These are phyloP conservation scores for Chytriomyces confervae DNA, from an alignment of 192 early-diverging fungal species.

Conservation along the genomic window DNA sequence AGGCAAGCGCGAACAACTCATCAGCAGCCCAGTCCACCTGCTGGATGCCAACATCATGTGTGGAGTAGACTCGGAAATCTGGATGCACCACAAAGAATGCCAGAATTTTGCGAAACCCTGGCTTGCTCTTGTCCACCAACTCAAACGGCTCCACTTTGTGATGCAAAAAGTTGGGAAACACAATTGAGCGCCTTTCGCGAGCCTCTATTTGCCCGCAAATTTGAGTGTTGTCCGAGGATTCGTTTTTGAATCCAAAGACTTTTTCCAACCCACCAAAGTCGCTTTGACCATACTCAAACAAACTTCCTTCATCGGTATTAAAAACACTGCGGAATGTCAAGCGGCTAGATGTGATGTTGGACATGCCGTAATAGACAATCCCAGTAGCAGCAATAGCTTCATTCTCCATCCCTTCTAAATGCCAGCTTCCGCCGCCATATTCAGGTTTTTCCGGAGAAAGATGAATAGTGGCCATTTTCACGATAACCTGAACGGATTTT, in stretches of 20 bases:
- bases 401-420: constrained; percentile 73
- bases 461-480: constrained; percentile 73
- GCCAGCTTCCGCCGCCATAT: constrained; percentile 67
- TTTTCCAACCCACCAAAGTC: constrained; percentile 32
- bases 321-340: constrained; percentile 60
- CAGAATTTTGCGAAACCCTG: constrained; percentile 72
- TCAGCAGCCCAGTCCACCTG: constrained; percentile 22
- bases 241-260: constrained; percentile 33
- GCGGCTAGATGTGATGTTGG: constrained; percentile 69
- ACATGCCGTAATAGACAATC: constrained; percentile 73
- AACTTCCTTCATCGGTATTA: constrained; percentile 8
- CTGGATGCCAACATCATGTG: constrained; percentile 22
- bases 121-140: constrained; percentile 62
- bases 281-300: constrained; percentile 34
- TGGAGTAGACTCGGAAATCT: constrained; percentile 1
- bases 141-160: constrained; percentile 69
- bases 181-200: constrained; percentile 63
- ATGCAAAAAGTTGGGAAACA: constrained; percentile 77
- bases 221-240: background rate
- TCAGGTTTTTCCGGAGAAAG: constrained; percentile 68
- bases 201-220: constrained; percentile 19
- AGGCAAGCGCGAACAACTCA: constrained; percentile 6
- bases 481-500: constrained; percentile 63
- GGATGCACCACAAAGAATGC: constrained; percentile 78
- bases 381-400: constrained; percentile 77